Percentiles rank a stretch among this genome's conserved stretches.
Conservation (phyloP, 1,139 yeast genomes). For the Saccharomyces hybrid region DNA sequence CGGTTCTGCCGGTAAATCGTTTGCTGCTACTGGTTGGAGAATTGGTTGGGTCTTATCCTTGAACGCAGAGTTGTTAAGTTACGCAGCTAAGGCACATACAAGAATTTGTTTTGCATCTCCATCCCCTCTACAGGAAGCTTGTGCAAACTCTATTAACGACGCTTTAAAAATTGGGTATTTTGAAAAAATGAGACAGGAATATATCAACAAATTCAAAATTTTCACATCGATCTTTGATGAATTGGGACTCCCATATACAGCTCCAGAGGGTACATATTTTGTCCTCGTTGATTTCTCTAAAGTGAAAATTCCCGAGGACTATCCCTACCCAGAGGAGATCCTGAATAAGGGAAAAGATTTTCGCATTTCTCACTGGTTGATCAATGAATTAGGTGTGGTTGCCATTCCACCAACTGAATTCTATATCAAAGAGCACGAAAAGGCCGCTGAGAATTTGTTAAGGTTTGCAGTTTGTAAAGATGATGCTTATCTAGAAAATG, state of each 20-base stretch:
- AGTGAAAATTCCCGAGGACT: slow-evolving; percentile 67
- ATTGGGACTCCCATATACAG: slow-evolving; percentile 77
- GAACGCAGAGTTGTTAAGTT: slow-evolving; percentile 67
- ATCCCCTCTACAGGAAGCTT: slow-evolving; percentile 91
- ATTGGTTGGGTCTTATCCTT: slow-evolving; percentile 87
- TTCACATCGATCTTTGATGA: slow-evolving; percentile 77
- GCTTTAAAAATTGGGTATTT: slow-evolving; percentile 63
- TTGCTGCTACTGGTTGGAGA: slow-evolving; percentile 98
- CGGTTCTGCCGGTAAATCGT: slow-evolving; percentile 95
- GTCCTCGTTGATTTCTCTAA: slow-evolving; percentile 79
- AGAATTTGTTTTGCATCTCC: slow-evolving; percentile 86
- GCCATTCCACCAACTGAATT: slow-evolving; percentile 96
- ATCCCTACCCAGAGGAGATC: slow-evolving; percentile 64
- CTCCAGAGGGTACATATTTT: slow-evolving; percentile 90
- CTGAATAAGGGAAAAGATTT: slow-evolving; percentile 70
- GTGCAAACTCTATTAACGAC: slow-evolving; percentile 60
- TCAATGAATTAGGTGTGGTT: slow-evolving; percentile 86
- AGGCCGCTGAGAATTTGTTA: slow-evolving; percentile 72
- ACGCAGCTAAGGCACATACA: slow-evolving; percentile 84
- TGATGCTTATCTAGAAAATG: slow-evolving; percentile 68
- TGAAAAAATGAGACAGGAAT: slow-evolving; percentile 56
- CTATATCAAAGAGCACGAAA: slow-evolving; percentile 60
- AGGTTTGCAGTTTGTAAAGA: slow-evolving; percentile 97
- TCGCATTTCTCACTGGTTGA: slow-evolving; percentile 84
- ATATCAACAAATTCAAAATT: slow-evolving; percentile 60